Conservation (phyloP, 768 basidiomycete genomes). For the Lactifluus piperatus region DNA sequence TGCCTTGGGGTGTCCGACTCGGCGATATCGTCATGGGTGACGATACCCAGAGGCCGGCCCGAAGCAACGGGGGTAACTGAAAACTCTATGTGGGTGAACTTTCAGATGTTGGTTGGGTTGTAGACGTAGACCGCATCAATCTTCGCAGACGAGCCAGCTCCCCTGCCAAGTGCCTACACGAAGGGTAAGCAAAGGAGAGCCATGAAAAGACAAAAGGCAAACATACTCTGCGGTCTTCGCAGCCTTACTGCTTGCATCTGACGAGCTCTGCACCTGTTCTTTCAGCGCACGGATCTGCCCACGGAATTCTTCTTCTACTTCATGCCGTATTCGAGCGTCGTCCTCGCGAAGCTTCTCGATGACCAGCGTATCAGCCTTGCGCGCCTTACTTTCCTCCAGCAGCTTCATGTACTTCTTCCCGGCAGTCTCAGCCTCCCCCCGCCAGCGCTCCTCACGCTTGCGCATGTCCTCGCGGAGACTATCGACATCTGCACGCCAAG, state of each 20-base stretch:
- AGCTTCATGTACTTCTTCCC: slow-evolving; percentile 63
- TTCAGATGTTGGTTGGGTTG: slow-evolving; percentile 25
- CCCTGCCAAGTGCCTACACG: slow-evolving; percentile 42
- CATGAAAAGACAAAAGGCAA: not conserved
- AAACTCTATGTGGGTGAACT: slow-evolving; percentile 7
- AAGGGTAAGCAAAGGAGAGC: not conserved
- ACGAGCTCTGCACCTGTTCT: slow-evolving; percentile 43
- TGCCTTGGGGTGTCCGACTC: too few species aligned
- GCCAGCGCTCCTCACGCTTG: slow-evolving; percentile 61
- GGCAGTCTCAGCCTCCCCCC: slow-evolving; percentile 55
- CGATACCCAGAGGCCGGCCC: too few species aligned
- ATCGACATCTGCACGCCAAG: slow-evolving; percentile 68
- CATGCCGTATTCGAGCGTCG: slow-evolving; percentile 39
- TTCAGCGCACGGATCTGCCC: slow-evolving; percentile 49
- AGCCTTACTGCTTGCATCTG: slow-evolving; percentile 48
- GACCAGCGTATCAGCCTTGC: slow-evolving; percentile 37
- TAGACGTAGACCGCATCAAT: slow-evolving; percentile 55
- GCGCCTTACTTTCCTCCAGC: slow-evolving; percentile 51
- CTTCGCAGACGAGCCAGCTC: slow-evolving; percentile 64
- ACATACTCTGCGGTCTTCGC: slow-evolving; percentile 55
- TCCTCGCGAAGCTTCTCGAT: slow-evolving; percentile 45
- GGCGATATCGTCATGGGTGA: too few species aligned
- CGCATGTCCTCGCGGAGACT: slow-evolving; percentile 65
- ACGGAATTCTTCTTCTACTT: slow-evolving; percentile 53
- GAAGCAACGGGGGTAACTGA: not conserved